Conservation (phyloP, 495 filamentous ascomycete species). For the Cercophora samala region DNA sequence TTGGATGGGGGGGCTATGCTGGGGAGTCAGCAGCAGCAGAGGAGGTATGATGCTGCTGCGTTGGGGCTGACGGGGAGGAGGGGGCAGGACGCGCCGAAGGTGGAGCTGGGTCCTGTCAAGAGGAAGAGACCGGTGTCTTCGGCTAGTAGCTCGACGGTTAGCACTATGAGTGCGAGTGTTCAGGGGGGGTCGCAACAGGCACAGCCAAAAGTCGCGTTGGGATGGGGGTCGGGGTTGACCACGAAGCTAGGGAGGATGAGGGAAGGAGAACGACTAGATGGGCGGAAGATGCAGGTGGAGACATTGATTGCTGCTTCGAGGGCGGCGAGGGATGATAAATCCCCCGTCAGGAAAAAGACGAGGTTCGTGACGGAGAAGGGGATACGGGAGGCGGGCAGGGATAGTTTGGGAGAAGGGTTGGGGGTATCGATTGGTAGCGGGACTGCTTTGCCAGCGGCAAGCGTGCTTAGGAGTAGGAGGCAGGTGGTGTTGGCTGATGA, state of each 20-base stretch:
- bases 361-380: constrained; percentile 75
- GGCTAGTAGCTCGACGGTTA: constrained; percentile 16
- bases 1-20: constrained; percentile 12
- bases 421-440: constrained; percentile 12
- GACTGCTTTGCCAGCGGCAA: neutral
- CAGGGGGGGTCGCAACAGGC: neutral
- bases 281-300: constrained; percentile 8
- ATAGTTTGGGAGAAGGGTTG: constrained; percentile 58
- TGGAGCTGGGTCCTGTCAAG: constrained; percentile 61
- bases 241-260: constrained; percentile 52
- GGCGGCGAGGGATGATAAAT: constrained; percentile 24
- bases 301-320: neutral
- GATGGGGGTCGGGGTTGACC: constrained; percentile 49
- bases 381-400: constrained; percentile 70
- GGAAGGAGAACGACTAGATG: constrained; percentile 45
- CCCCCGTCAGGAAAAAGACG: constrained; percentile 70
- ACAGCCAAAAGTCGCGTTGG: constrained; percentile 28
- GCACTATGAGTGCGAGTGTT: constrained; percentile 30
- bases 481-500: constrained; percentile 28
- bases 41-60: constrained; percentile 42
- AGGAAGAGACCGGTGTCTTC: constrained; percentile 9
- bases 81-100: constrained; percentile 45
- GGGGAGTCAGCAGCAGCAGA: neutral
- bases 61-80: constrained; percentile 57
- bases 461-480: constrained; percentile 5